These are phyloP conservation scores for Plenodomus biglobosus DNA, from an alignment of 2,329 filamentous ascomycete species.

Conservation along the genomic window DNA sequence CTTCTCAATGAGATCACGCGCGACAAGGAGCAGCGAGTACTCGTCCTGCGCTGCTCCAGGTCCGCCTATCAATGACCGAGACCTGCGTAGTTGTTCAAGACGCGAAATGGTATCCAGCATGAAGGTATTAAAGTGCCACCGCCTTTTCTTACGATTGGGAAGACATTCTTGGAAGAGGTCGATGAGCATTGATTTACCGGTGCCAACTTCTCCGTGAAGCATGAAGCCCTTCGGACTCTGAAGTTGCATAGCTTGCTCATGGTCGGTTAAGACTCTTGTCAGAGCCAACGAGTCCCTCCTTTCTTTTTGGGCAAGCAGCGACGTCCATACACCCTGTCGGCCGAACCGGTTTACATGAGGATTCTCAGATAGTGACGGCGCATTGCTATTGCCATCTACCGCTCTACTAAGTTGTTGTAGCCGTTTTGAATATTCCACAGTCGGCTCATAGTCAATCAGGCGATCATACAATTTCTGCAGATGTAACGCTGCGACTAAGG, in stretches of 20 bases:
- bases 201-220: slow-evolving; percentile 79
- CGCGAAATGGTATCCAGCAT: slow-evolving; percentile 77
- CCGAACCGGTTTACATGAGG: slow-evolving; percentile 25
- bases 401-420: slow-evolving; percentile 61
- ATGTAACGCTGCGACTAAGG: slow-evolving; percentile 61
- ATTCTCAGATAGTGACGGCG: slow-evolving; percentile 37
- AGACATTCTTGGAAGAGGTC: slow-evolving; percentile 78
- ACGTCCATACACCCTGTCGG: slow-evolving; percentile 56
- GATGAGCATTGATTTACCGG: slow-evolving; percentile 82
- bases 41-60: slow-evolving; percentile 50
- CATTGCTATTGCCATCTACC: slow-evolving; percentile 35
- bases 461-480: slow-evolving; percentile 74
- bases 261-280: slow-evolving; percentile 66
- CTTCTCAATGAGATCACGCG: slow-evolving; percentile 72
- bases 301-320: slow-evolving; percentile 57
- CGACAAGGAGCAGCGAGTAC: slow-evolving; percentile 72
- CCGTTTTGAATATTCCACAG: slow-evolving; percentile 66
- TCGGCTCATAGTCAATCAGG: slow-evolving; percentile 76
- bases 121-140: slow-evolving; percentile 85
- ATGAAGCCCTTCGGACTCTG: slow-evolving; percentile 74
- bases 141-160: slow-evolving; percentile 69
- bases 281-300: slow-evolving; percentile 60
- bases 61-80: slow-evolving; percentile 23
- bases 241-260: slow-evolving; percentile 71
- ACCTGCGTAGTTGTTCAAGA: slow-evolving; percentile 64